A percentile compares a stretch with the other conserved stretches of the same genome.
These are phyloP conservation scores for Castanea mollissima DNA, from an alignment of 306 rosid genomes.

Conservation along the genomic window DNA sequence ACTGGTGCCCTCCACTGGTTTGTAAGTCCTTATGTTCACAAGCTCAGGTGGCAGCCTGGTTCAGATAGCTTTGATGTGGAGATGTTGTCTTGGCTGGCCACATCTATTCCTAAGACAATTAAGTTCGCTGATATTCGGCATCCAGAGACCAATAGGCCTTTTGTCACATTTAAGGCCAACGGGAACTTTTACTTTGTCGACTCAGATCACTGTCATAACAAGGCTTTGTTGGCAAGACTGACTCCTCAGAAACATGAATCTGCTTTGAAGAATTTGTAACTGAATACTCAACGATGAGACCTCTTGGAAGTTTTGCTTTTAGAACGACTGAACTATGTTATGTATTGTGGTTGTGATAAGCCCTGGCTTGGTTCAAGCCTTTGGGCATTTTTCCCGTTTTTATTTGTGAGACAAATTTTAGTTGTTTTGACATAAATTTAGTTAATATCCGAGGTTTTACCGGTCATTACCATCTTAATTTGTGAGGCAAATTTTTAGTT, in stretches of 20 bases:
- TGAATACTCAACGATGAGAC: constrained; percentile 6
- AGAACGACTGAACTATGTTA: not conserved
- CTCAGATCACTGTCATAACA: constrained; percentile 73
- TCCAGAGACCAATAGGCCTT: constrained; percentile 74
- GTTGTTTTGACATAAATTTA: not conserved
- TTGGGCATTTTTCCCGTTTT: not conserved
- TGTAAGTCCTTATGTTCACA: constrained; percentile 83
- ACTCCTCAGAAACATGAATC: constrained; percentile 64
- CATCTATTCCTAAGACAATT: constrained; percentile 43
- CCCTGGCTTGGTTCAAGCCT: not conserved
- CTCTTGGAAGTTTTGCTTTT: not conserved
- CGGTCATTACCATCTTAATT: not conserved
- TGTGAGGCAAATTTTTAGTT: not conserved
- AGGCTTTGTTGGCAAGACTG: constrained; percentile 77
- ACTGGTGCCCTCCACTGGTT: constrained; percentile 82
- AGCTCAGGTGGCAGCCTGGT: constrained; percentile 81
- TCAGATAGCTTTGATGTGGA: constrained; percentile 83
- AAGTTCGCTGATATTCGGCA: constrained; percentile 77
- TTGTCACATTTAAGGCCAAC: constrained; percentile 79
- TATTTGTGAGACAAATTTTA: not conserved
- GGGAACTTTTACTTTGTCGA: constrained; percentile 75
- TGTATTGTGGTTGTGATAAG: not conserved
- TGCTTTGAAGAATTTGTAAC: constrained; percentile 62
- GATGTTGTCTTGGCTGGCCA: constrained; percentile 83
- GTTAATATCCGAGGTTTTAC: no score